A percentile compares a stretch with the other conserved stretches of the same genome.
Conservation (phyloP, 2,329 filamentous ascomycete species). For the Akanthomyces uredinophilus region DNA sequence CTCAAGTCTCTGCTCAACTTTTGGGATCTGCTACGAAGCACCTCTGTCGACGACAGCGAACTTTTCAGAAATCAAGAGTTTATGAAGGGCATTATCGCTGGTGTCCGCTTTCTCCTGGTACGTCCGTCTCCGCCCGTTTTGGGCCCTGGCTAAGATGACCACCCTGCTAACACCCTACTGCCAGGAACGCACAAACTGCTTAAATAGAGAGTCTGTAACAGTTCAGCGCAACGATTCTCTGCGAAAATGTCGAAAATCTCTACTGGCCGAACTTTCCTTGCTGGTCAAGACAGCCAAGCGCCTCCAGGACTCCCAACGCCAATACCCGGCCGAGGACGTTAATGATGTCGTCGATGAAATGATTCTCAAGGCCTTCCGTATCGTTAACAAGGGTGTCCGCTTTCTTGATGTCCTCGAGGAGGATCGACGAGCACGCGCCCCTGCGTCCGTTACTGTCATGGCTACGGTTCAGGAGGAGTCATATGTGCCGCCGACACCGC, state of each 20-base stretch:
- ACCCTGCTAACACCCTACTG: background rate
- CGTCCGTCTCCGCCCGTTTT: conserved; percentile 31
- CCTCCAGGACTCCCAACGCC: conserved; percentile 67
- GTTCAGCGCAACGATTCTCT: conserved; percentile 72
- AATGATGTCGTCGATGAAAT: conserved; percentile 86
- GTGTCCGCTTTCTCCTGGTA: conserved; percentile 84
- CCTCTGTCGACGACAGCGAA: conserved; percentile 66
- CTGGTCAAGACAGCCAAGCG: conserved; percentile 85
- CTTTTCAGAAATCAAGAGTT: conserved; percentile 90
- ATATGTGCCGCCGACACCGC: conserved; percentile 57
- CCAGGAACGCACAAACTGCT: conserved; percentile 81
- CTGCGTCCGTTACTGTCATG: conserved; percentile 54
- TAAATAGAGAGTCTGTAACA: conserved; percentile 73
- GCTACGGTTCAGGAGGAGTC: conserved; percentile 55
- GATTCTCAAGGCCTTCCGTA: conserved; percentile 87
- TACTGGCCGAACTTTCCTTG: conserved; percentile 83
- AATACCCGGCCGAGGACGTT: conserved; percentile 49
- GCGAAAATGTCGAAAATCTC: conserved; percentile 74
- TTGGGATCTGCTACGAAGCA: conserved; percentile 82
- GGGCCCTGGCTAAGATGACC: background rate
- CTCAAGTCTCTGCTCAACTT: conserved; percentile 84
- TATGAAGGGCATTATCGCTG: conserved; percentile 88
- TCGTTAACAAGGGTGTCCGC: conserved; percentile 83
- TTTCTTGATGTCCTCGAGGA: conserved; percentile 84
- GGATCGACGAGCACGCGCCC: conserved; percentile 45